Evolutionary conservation across 1,284 basidiomycete genomes (phyloP).

Genomic region (Ganoderma leucocontextum): DNA sequence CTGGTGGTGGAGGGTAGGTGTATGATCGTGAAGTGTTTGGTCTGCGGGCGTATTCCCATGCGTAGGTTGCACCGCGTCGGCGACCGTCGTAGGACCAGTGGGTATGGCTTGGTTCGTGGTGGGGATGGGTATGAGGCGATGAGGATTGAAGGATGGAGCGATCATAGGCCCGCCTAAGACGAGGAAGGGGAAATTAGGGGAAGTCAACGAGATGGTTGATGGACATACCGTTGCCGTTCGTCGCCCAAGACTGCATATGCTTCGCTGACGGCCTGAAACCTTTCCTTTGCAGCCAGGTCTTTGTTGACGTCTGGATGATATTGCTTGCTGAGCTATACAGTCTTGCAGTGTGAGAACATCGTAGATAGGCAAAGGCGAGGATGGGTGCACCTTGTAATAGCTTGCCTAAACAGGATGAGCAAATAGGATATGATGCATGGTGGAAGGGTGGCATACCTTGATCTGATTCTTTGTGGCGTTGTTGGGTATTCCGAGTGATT

Average conservation of each 20-base stretch:
- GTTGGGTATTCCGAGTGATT: conserved; percentile 50
- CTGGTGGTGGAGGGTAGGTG: conserved; percentile 31
- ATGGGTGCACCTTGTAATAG: conserved; percentile 53
- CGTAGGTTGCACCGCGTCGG: conserved; percentile 48
- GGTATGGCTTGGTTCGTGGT: conserved; percentile 29
- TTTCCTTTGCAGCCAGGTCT: conserved; percentile 49
- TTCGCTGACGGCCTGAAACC: conserved; percentile 56
- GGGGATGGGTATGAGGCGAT: conserved; percentile 14
- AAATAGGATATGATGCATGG: not conserved
- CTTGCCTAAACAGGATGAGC: conserved; percentile 47
- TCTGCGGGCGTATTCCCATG: conserved; percentile 47
- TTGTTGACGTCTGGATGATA: conserved; percentile 57
- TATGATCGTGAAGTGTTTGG: conserved; percentile 28
- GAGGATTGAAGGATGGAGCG: conserved; percentile 35
- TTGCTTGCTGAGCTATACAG: conserved; percentile 54
- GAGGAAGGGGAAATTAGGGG: not conserved
- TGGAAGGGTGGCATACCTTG: conserved; percentile 44
- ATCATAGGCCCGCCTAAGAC: conserved; percentile 47
- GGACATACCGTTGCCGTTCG: conserved; percentile 52
- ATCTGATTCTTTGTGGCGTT: conserved; percentile 56
- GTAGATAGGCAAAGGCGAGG: not conserved
- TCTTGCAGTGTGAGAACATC: conserved; percentile 19
- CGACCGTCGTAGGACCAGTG: conserved; percentile 40
- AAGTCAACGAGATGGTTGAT: not conserved
- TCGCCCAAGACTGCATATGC: conserved; percentile 57